Evolutionary conservation across 768 basidiomycete genomes (phyloP).

Genomic region (Leccinum imitatum): DNA sequence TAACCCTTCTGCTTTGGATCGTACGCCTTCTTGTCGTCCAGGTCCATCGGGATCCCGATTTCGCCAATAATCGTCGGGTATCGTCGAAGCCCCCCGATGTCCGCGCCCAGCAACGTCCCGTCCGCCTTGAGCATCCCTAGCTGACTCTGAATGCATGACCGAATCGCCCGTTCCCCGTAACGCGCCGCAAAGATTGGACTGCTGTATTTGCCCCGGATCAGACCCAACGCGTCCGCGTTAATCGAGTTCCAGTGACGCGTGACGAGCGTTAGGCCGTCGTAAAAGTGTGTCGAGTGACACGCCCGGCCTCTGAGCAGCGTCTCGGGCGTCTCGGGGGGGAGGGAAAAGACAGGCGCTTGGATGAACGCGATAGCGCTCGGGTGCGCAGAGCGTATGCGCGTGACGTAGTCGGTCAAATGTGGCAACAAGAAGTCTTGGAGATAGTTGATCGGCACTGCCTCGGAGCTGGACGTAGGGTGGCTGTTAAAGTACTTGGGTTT

Average conservation of each 20-base stretch:
- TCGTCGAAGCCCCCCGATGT: conserved; percentile 5
- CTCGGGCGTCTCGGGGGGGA: conserved; percentile 63
- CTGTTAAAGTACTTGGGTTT: conserved; percentile 74
- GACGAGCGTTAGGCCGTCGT: conserved; percentile 93
- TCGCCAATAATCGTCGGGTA: conserved; percentile 95
- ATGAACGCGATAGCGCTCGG: conserved; percentile 87
- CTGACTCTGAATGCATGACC: conserved; percentile 79
- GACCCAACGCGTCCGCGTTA: conserved; percentile 92
- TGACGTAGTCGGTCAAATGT: conserved; percentile 58
- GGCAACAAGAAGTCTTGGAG: conserved; percentile 78
- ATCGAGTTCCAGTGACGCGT: conserved; percentile 93
- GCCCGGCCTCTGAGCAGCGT: conserved; percentile 64
- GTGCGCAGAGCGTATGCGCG: conserved; percentile 63
- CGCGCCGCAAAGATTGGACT: conserved; percentile 68
- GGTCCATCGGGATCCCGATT: conserved; percentile 92
- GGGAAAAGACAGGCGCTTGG: conserved; percentile 86
- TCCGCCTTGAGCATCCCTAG: conserved; percentile 78
- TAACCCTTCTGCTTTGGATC: conserved; percentile 44
- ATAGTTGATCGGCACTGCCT: conserved; percentile 54
- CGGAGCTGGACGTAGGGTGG: conserved; percentile 30
- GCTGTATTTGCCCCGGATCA: conserved; percentile 82
- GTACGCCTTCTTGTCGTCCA: conserved; percentile 87
- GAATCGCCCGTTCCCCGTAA: conserved; percentile 81
- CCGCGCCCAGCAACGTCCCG: conserved; percentile 54
- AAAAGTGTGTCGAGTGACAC: conserved; percentile 83